phyloP scores from a whole-genome alignment of 139 green algal species.

The Chlamydomonas incerta region DNA sequence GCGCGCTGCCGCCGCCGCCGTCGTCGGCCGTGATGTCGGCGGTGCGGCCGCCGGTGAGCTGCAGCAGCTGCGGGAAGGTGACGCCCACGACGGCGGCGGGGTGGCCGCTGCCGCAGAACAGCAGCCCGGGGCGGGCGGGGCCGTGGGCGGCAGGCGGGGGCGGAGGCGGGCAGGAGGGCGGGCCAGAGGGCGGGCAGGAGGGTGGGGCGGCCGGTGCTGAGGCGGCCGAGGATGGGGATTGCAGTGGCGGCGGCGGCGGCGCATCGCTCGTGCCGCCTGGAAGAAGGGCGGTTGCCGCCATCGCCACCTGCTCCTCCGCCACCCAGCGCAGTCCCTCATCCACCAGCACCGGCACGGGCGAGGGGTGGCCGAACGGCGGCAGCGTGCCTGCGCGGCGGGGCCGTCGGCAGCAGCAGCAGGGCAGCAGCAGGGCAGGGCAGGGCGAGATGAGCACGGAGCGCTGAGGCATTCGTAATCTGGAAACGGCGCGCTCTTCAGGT shows the following conservation, averaged over 20 bases:
- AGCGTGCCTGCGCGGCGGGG: constrained; percentile 52
- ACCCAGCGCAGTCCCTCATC: constrained; percentile 23
- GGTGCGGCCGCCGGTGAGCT: constrained; percentile 21
- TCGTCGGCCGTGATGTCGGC: constrained; percentile 46
- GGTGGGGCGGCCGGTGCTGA: too few species aligned
- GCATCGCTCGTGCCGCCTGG: too few species aligned
- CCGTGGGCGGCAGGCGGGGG: background rate
- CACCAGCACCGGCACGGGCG: constrained; percentile 21
- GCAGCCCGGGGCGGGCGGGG: background rate
- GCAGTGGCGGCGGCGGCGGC: too few species aligned
- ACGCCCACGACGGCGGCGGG: constrained; percentile 23
- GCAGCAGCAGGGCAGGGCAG: too few species aligned
- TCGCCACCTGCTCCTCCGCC: too few species aligned
- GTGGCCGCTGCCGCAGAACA: constrained; percentile 35
- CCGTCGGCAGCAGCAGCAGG: too few species aligned
- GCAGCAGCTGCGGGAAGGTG: constrained; percentile 40
- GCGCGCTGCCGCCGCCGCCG: background rate
- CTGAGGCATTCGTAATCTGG: too few species aligned
- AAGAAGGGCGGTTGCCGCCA: too few species aligned
- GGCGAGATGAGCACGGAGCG: too few species aligned
- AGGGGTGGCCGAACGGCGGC: constrained; percentile 44
- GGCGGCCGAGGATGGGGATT: too few species aligned
- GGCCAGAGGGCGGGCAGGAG: background rate
- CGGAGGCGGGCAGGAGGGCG: too few species aligned
- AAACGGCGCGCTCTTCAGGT: too few species aligned